Evolutionary conservation across 495 filamentous ascomycete genomes (phyloP).

Genomic region (Daldinia bambusicola): DNA sequence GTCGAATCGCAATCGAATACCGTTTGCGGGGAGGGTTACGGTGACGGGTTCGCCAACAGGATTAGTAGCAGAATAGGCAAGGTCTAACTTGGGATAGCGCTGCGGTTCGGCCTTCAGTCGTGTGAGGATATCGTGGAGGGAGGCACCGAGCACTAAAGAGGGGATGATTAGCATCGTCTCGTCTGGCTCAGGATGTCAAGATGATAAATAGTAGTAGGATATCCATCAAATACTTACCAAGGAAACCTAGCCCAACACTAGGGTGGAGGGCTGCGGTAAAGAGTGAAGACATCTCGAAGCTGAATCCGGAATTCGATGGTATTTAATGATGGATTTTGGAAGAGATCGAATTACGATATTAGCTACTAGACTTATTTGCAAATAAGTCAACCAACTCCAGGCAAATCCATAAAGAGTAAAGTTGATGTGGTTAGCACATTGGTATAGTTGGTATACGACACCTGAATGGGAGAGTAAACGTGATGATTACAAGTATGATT

Average conservation of each 20-base stretch:
- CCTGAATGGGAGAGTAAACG: not conserved
- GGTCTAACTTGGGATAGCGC: constrained; percentile 81
- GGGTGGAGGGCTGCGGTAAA: constrained; percentile 78
- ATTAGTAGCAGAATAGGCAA: constrained; percentile 74
- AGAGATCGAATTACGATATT: not conserved
- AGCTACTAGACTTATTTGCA: constrained; percentile 3
- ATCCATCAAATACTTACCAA: constrained; percentile 63
- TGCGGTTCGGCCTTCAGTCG: constrained; percentile 85
- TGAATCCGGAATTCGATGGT: not conserved
- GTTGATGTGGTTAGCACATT: constrained; percentile 1
- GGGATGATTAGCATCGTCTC: constrained; percentile 17
- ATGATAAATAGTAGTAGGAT: not conserved
- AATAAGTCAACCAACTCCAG: constrained; percentile 21
- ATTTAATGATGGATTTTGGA: not conserved
- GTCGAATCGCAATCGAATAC: constrained; percentile 90
- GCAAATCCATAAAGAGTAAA: constrained; percentile 36
- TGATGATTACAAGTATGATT: not conserved
- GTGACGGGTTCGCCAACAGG: constrained; percentile 79
- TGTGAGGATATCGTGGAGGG: constrained; percentile 86
- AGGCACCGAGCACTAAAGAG: constrained; percentile 79
- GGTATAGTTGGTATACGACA: constrained; percentile 9
- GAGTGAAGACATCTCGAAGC: constrained; percentile 62
- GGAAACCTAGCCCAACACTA: constrained; percentile 78
- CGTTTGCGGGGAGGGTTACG: constrained; percentile 81
- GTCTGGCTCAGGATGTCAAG: too few relatives aligned